A percentile compares a stretch with the other conserved stretches of the same genome.
Conservation (phyloP, 2,329 filamentous ascomycete species). For the Talaromyces islandicus region DNA sequence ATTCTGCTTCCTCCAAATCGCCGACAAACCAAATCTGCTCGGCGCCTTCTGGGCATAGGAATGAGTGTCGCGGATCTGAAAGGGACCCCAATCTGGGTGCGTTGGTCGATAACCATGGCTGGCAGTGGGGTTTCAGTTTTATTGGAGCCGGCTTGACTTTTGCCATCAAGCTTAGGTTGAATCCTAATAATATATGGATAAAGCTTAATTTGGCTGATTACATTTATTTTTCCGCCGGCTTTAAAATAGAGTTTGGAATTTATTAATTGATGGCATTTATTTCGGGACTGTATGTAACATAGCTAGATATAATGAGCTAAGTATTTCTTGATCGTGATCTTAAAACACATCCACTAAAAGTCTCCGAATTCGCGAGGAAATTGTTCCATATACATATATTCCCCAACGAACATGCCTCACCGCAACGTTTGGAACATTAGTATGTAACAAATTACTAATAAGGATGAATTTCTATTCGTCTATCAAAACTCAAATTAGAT, state of each 20-base stretch:
- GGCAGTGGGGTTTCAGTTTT: conserved; percentile 2
- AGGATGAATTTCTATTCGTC: too few relatives aligned
- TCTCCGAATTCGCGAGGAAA: background rate
- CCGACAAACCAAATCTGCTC: conserved; percentile 22
- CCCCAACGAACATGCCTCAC: too few relatives aligned
- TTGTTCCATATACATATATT: too few relatives aligned
- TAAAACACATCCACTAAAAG: background rate
- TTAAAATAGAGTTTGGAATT: background rate
- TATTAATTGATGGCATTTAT: background rate
- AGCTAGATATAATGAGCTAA: background rate
- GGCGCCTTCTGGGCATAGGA: conserved; percentile 17
- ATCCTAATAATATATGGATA: background rate
- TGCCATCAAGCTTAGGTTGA: background rate
- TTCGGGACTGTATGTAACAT: background rate
- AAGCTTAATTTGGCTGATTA: background rate
- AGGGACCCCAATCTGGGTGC: conserved; percentile 44
- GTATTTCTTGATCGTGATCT: background rate
- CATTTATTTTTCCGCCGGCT: background rate
- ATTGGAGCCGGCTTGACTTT: background rate
- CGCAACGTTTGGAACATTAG: too few relatives aligned
- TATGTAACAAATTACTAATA: too few relatives aligned
- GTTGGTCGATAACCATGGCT: conserved; percentile 38
- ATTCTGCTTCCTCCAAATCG: conserved; percentile 9
- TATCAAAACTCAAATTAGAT: too few relatives aligned
- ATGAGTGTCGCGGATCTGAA: conserved; percentile 38